A percentile compares a stretch with the other conserved stretches of the same genome.
phyloP scores from a whole-genome alignment of 2,329 filamentous ascomycete species.

The Fusarium pseudograminearum region DNA sequence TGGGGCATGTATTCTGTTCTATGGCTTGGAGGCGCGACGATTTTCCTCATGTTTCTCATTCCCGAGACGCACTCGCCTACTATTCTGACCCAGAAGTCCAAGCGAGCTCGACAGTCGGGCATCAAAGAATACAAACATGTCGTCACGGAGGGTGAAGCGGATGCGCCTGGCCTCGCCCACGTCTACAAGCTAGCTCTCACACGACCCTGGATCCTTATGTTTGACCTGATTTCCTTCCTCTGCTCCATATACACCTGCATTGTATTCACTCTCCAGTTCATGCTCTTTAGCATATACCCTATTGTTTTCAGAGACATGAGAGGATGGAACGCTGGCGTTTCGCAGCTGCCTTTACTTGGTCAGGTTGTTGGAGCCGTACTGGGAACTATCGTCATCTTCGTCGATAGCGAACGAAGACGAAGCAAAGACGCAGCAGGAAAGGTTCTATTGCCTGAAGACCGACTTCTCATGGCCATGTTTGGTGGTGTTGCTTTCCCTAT shows the following conservation, averaged over 20 bases:
- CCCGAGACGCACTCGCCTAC: constrained; percentile 67
- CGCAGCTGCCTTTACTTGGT: constrained; percentile 64
- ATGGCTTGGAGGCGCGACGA: constrained; percentile 56
- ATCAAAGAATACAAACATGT: constrained; percentile 66
- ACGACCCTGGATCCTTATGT: constrained; percentile 65
- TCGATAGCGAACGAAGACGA: constrained; percentile 54
- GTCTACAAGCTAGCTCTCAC: constrained; percentile 66
- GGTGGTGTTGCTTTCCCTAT: constrained; percentile 66
- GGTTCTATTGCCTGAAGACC: constrained; percentile 59
- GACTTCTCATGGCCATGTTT: constrained; percentile 70
- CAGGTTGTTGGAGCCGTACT: constrained; percentile 61
- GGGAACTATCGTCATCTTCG: constrained; percentile 57
- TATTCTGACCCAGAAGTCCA: constrained; percentile 66
- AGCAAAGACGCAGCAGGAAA: constrained; percentile 56
- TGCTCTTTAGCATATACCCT: constrained; percentile 70
- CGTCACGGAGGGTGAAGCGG: constrained; percentile 61
- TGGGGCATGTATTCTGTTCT: constrained; percentile 65
- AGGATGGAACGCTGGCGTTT: constrained; percentile 66
- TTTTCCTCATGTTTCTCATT: constrained; percentile 65
- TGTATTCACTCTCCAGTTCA: constrained; percentile 66
- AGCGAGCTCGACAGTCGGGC: constrained; percentile 60
- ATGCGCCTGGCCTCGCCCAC: constrained; percentile 55
- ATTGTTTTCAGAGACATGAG: constrained; percentile 65
- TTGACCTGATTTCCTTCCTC: constrained; percentile 65
- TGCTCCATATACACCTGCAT: constrained; percentile 65